Conservation (phyloP, 768 basidiomycete species). For the Boletus sensibilis region DNA sequence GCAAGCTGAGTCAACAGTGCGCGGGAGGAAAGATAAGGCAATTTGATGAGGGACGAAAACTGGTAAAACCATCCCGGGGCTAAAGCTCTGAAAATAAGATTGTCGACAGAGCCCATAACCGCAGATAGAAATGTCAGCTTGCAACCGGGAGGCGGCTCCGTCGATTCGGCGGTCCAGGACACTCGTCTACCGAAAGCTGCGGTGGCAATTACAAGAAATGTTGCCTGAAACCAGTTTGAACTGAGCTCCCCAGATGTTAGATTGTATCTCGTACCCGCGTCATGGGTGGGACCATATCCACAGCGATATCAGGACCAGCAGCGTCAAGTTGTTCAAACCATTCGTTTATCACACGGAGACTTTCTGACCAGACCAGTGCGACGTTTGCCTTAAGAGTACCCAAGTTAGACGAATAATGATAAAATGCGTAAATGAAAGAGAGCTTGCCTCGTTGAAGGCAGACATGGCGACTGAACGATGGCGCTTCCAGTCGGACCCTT, state of each 20-base stretch:
- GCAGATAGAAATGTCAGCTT: slow-evolving; percentile 40
- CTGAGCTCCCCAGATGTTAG: neutral
- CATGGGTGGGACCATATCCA: slow-evolving; percentile 15
- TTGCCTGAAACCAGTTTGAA: slow-evolving; percentile 19
- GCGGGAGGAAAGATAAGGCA: slow-evolving; percentile 38
- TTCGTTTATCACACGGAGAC: slow-evolving; percentile 38
- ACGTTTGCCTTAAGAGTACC: slow-evolving; percentile 38
- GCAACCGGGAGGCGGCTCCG: slow-evolving; percentile 29
- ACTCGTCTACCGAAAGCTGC: slow-evolving; percentile 43
- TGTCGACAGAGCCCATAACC: slow-evolving; percentile 16
- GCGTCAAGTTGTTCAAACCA: slow-evolving; percentile 42
- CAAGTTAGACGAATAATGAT: neutral
- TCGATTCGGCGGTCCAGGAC: slow-evolving; percentile 34
- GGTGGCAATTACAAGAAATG: slow-evolving; percentile 41
- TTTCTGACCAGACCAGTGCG: slow-evolving; percentile 50
- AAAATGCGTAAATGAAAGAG: neutral
- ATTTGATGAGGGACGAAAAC: slow-evolving; percentile 20
- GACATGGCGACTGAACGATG: slow-evolving; percentile 45
- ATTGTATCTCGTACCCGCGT: slow-evolving; percentile 10
- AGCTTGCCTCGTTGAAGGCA: slow-evolving; percentile 48
- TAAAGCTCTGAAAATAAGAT: slow-evolving; percentile 31
- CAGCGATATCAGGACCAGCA: slow-evolving; percentile 17
- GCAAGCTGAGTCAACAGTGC: slow-evolving; percentile 30
- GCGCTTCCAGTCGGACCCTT: slow-evolving; percentile 47
- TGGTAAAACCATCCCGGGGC: slow-evolving; percentile 36